phyloP scores from a whole-genome alignment of 2,329 filamentous ascomycete species.

The Tympanopsis confertula region DNA sequence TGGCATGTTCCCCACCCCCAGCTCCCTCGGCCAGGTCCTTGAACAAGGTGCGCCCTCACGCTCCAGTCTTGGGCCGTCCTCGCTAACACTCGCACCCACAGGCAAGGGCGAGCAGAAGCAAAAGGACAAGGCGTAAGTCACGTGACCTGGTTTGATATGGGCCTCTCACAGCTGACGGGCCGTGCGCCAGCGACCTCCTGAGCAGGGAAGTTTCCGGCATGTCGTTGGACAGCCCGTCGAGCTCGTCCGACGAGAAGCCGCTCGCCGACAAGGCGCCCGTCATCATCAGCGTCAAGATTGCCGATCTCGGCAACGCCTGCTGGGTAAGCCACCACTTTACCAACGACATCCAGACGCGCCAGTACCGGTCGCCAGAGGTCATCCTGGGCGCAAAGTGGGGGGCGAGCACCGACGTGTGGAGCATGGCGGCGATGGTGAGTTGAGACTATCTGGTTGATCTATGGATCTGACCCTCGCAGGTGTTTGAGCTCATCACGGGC shows the following conservation, averaged over 20 bases:
- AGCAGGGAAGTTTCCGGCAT: constrained; percentile 91
- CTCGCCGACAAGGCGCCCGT: constrained; percentile 51
- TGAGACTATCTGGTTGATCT: not conserved
- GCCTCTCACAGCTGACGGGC: not conserved
- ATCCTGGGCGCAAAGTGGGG: constrained; percentile 97
- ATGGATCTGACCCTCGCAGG: constrained; percentile 34
- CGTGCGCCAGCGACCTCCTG: constrained; percentile 58
- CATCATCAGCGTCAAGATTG: constrained; percentile 96
- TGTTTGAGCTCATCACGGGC: constrained; percentile 93
- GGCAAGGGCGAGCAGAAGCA: constrained; percentile 62
- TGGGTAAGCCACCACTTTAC: constrained; percentile 99
- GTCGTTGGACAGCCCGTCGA: constrained; percentile 66
- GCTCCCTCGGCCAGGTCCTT: too few species aligned
- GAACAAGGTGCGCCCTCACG: not conserved
- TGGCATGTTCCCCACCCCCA: not conserved
- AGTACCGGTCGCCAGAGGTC: constrained; percentile 94
- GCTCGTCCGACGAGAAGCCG: constrained; percentile 49
- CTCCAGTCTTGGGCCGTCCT: constrained; percentile 19
- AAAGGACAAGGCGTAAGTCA: constrained; percentile 79
- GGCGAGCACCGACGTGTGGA: constrained; percentile 97
- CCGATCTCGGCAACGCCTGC: constrained; percentile 93
- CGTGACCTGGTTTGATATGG: constrained; percentile 2
- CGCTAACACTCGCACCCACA: constrained; percentile 33
- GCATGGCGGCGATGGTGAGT: constrained; percentile 95
- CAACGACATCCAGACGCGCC: constrained; percentile 95